Evolutionary conservation across 192 early-diverging fungal species (phyloP), one percentile per base, ranked within the genome.

Genomic region (Backusella morwellensis): DNA sequence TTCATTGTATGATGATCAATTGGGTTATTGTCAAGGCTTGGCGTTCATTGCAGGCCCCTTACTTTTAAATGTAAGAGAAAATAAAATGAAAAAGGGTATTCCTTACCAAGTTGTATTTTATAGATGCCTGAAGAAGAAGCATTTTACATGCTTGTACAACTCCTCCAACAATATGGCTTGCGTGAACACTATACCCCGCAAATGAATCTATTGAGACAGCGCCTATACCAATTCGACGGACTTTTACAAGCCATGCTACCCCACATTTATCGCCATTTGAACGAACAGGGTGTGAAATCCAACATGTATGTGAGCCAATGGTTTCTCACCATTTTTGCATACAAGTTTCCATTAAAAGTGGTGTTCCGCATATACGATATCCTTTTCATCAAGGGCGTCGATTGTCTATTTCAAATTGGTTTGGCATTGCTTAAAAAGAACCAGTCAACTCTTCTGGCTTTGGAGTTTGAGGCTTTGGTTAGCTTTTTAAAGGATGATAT

Each of bases 291-390:
- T 67, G 88, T 99, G 15, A 85, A 88, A 72, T 89, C 95, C 8
- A 94, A 89, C 73, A 97, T 98, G 96, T 99, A 97, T 75, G 97
- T 97, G 6, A 94, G 95, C 40, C 98, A 97, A 81, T 99, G 98
- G 98, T 96, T 98, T 85, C 94, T 98, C 91, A 99, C 98, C 11
- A 75, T 97, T 79, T 99, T 99, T 88, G 97, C 98, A 1, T 99
- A 97, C 87, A 93, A 94, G 32, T 96, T 99, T 83, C 98, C 98
- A 12, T 86, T 97, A 26, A 87, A 92, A 19, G 82, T 97, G 47
- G 95, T 97, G 6, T 92, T 93, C 78, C 90, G 96, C 4, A 92
- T 99, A 69, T 93, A 93, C 75, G 98, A 99, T 86, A 90, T 96
- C 17, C 86, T 98, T 21, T 91, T 99, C 54, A 94, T 93, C 12